Evolutionary conservation across 371 early-diverging fungal species (phyloP).

Genomic region (Amoeboaphelidium protococcarum): DNA sequence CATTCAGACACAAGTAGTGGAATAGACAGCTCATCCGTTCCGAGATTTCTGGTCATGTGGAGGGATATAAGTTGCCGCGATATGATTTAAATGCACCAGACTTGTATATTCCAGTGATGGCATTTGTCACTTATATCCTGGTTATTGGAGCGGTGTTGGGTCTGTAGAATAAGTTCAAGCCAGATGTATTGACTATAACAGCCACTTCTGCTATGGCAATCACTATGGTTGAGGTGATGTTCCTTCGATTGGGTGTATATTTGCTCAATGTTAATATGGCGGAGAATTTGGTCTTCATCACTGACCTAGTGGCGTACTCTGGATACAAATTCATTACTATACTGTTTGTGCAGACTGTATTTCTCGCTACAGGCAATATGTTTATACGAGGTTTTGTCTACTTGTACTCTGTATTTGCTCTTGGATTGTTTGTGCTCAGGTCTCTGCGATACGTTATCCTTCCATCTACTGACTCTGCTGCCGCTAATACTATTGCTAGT

Average conservation of each 20-base stretch:
- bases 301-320: conserved; percentile 63
- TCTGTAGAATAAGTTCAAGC: conserved; percentile 44
- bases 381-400: conserved; percentile 32
- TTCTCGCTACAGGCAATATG: conserved; percentile 1
- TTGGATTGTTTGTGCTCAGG: conserved; percentile 62
- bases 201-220: conserved; percentile 61
- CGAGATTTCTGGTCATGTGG: conserved; percentile 54
- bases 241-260: conserved; percentile 61
- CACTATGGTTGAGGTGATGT: conserved; percentile 43
- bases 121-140: conserved; percentile 76
- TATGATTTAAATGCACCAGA: conserved; percentile 88
- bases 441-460: conserved; percentile 65
- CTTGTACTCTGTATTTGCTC: conserved; percentile 42
- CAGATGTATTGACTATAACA: conserved; percentile 65
- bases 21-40: conserved; percentile 39
- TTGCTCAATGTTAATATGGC: conserved; percentile 64
- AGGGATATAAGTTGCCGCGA: conserved; percentile 58
- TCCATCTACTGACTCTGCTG: conserved; percentile 18
- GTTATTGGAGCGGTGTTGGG: conserved; percentile 52
- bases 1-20: conserved; percentile 80
- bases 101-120: conserved; percentile 94
- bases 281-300: conserved; percentile 50
- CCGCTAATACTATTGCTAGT: conserved; percentile 14
- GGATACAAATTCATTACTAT: conserved; percentile 90
- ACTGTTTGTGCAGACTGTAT: conserved; percentile 2